Percentiles rank a stretch among this genome's conserved stretches.
Evolutionary conservation across 495 filamentous ascomycete species (phyloP).

Genomic region (Neurospora sp.): DNA sequence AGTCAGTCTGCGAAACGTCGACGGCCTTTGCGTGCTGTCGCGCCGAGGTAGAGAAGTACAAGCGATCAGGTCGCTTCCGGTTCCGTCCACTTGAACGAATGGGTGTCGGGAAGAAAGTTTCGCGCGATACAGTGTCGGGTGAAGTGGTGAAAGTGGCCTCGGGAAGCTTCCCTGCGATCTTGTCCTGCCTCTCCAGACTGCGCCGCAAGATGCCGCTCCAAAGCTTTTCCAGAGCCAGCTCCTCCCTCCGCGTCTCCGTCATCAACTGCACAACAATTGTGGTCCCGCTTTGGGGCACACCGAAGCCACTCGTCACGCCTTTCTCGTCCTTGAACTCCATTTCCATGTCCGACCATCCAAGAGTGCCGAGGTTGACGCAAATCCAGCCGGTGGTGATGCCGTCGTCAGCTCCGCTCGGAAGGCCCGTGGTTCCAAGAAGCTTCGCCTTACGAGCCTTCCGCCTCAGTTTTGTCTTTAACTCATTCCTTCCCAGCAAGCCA

Average conservation of each 20-base stretch:
- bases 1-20: not conserved
- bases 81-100: not conserved
- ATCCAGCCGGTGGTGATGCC: conserved; percentile 90
- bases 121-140: not conserved
- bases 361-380: conserved; percentile 75
- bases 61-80: not conserved
- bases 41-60: conserved; percentile 19
- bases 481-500: conserved; percentile 78
- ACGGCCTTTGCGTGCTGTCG: not conserved
- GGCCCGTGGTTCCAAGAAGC: conserved; percentile 49
- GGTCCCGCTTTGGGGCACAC: conserved; percentile 44
- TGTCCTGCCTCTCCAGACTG: conserved; percentile 8
- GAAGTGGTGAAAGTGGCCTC: not conserved
- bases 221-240: conserved; percentile 71
- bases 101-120: not conserved
- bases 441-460: conserved; percentile 70
- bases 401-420: conserved; percentile 49
- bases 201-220: conserved; percentile 44
- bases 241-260: conserved; percentile 71
- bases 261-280: conserved; percentile 79
- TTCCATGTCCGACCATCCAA: conserved; percentile 42
- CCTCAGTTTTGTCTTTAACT: conserved; percentile 77
- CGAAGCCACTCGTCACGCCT: conserved; percentile 63
- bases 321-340: conserved; percentile 27
- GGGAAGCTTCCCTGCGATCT: not conserved